These are phyloP conservation scores for Didymella exigua DNA, from an alignment of 2,329 filamentous ascomycete genomes.

Conservation along the genomic window DNA sequence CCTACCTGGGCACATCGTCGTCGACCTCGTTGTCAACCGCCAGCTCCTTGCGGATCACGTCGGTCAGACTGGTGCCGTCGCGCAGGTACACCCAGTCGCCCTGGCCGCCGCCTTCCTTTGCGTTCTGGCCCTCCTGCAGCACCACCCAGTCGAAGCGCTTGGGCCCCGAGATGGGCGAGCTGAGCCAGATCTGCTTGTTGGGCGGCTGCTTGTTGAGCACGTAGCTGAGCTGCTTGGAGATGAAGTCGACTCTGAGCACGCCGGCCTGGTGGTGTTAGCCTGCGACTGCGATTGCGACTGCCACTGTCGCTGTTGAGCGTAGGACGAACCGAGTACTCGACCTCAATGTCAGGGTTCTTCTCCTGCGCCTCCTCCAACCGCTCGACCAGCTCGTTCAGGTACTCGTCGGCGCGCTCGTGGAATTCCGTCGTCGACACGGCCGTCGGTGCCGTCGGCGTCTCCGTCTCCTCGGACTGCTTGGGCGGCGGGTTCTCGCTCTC, in stretches of 20 bases:
- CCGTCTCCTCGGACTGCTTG: conserved; percentile 42
- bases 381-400: conserved; percentile 65
- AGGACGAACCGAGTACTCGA: conserved; percentile 78
- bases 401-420: conserved; percentile 76
- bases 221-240: conserved; percentile 72
- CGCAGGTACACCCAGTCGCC: conserved; percentile 88
- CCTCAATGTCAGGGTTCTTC: conserved; percentile 74
- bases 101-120: conserved; percentile 76
- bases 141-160: conserved; percentile 94
- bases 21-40: conserved; percentile 60
- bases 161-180: conserved; percentile 85
- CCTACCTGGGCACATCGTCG: conserved; percentile 39
- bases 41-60: conserved; percentile 77
- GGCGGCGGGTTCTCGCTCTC: conserved; percentile 50
- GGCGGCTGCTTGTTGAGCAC: conserved; percentile 98
- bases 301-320: too few relatives aligned
- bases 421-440: conserved; percentile 74
- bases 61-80: conserved; percentile 76
- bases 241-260: conserved; percentile 77
- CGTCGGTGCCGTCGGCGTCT: conserved; percentile 59
- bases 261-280: conserved; percentile 67
- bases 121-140: conserved; percentile 70
- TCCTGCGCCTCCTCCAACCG: conserved; percentile 78
- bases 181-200: conserved; percentile 97
- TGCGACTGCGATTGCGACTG: too few relatives aligned